Conservation (phyloP, 2,329 filamentous ascomycete species). For the Epichloe brachyelytri region DNA sequence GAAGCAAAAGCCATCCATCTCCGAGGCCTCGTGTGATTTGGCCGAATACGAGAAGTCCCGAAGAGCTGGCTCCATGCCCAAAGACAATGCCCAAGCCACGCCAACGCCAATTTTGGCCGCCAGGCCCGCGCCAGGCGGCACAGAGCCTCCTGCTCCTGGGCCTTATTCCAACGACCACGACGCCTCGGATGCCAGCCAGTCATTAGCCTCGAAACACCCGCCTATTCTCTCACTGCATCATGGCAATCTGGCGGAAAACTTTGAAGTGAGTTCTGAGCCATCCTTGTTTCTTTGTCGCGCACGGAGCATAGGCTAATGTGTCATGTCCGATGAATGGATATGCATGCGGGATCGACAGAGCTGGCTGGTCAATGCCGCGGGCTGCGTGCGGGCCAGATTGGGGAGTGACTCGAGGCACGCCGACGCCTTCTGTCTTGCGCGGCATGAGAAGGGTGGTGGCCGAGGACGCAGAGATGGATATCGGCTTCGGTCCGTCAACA, state of each 20-base stretch:
- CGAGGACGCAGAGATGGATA: too few relatives aligned
- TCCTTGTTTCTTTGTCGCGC: neutral
- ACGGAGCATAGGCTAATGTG: neutral
- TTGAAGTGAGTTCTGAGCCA: neutral
- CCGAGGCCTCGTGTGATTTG: too few relatives aligned
- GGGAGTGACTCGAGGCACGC: neutral
- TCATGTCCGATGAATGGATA: neutral
- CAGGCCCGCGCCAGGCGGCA: too few relatives aligned
- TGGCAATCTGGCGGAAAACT: too few relatives aligned
- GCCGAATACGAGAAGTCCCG: too few relatives aligned
- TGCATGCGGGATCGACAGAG: neutral
- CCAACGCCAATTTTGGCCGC: too few relatives aligned
- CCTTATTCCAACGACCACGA: neutral
- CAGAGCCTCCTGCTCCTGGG: constrained; percentile 1
- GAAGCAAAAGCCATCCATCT: too few relatives aligned
- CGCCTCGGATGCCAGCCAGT: neutral
- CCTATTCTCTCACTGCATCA: neutral
- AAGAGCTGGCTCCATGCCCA: too few relatives aligned
- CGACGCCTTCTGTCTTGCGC: neutral
- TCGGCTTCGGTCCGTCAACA: neutral
- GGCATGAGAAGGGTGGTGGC: neutral
- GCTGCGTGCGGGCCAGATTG: neutral
- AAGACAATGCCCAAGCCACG: too few relatives aligned
- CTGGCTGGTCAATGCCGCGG: neutral
- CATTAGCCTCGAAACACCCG: constrained; percentile 1